Evolutionary conservation across 2,329 filamentous ascomycete genomes (phyloP), one percentile per base, ranked within the genome.

Genomic region (Torrubiellomyces zombiae): DNA sequence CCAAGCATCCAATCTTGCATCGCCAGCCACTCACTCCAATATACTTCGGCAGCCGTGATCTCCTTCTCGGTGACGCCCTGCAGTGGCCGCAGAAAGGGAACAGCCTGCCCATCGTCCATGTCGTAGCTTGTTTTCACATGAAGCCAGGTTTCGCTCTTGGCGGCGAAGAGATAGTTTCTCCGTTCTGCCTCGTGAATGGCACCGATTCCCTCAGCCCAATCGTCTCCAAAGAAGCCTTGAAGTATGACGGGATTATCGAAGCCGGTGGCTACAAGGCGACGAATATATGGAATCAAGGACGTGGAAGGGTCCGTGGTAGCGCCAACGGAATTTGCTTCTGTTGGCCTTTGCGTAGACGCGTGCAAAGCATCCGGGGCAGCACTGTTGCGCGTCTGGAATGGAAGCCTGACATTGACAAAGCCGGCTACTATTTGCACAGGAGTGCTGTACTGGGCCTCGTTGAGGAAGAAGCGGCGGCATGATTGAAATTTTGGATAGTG

Each of bases 1-100:
- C 85, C 85, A n/a, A 94, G 58, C 83, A 93, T 92, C 86, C 86
- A 95, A 49, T 94, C 86, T 50, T 93, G 82, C 81, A 94, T 91
- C 9, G 81, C 81, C 16, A 94, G 56, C 86, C 86, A 95, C 41
- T 86, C 75, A 45, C 82, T 91, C 89, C 89, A 98, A 31, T 65
- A 73, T 32, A 67, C 65, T 53, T 95, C 86, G 0, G 85, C 85
- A 9, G 59, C 67, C 33, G 79, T 67, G 32, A 95, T 80, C 54
- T 95, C 89, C 13, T 70, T 67, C 41, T 86, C 72, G 6, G 70
- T 67, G 1, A 78, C 72, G 27, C 73, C 68, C 39, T 78, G 73
- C n/a, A 94, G 55, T 4, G 86, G 83, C 36, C 74, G 73, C 38
- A 95, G 56, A 45, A 92, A 95, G 1, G 89, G 89, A 2, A 93